Base-by-base conservation (phyloP, 1,284 basidiomycete genomes). In the Trametes hirsuta region DNA sequence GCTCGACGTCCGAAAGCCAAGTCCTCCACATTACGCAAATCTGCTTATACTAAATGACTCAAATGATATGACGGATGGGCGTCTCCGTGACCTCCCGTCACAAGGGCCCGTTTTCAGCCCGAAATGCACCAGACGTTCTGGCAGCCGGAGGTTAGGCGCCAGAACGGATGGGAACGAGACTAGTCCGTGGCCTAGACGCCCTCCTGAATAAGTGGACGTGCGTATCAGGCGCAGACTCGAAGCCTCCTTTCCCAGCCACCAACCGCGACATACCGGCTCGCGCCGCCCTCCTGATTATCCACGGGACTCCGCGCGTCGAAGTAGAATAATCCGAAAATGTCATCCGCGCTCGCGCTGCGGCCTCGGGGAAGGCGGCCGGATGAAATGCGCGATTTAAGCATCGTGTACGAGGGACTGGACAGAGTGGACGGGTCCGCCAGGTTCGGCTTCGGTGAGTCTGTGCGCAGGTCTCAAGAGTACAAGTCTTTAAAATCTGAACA, bases 391-490 rank as follows among this genome's bases (percentile, higher is more conserved):
- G 59, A 65, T 3, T 56, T 77, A 3, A 53, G 57, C 3, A 67
- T 78, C 15, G 58, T 64, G 0, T 78, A 76, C 62, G 84, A 86
- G 51, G 75, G 77, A 3, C 75, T 88, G 15, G 80, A 82, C 41
- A 77, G 85, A 51, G 84, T 83, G 15, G 87, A 90, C 67, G 86
- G 86, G 1, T 87, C 86, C 11, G 85, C 85, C n/a, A 76, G 82
- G 14, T 89, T 89, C 68, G 77, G 76, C 15, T 87, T 88, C 65
- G 86, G 86, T 82, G 63, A 63, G 77, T 66, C 30, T 8, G 5
- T 25, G 18, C 47, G 41, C 53, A 39, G 41, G 44, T 47, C 15
- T 10, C 21, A 14, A 44, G 58, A 40, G 44, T 44, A 39, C 47
- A 46, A 35, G n/a, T n/a, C 11, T 14, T 30, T 36, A 39, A 58